phyloP scores from a whole-genome alignment of 306 rosid species.

The Dalbergia cultrata region DNA sequence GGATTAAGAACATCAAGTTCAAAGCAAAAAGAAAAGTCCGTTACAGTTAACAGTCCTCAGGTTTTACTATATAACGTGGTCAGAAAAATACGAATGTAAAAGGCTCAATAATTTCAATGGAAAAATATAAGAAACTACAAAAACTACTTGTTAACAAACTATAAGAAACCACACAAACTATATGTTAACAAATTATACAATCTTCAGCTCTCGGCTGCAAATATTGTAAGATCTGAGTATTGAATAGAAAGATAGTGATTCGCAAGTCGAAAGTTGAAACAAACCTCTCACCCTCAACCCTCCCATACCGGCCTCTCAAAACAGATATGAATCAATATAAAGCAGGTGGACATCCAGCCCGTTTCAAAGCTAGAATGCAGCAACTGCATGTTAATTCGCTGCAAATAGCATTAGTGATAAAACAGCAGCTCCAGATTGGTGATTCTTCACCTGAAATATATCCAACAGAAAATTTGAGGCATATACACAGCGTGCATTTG shows the following conservation, averaged over 20 bases:
- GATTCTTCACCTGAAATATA: slow-evolving; percentile 38
- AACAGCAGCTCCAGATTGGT: slow-evolving; percentile 25
- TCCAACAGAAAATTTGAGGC: slow-evolving; percentile 34
- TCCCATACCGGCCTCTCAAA: slow-evolving; percentile 30
- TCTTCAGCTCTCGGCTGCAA: slow-evolving; percentile 11
- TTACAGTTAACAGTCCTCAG: background rate
- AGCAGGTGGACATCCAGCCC: slow-evolving; percentile 20
- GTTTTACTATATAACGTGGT: background rate
- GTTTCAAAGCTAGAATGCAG: slow-evolving; percentile 14
- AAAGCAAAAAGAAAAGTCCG: background rate
- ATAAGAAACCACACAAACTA: background rate
- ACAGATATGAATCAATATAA: slow-evolving; percentile 30
- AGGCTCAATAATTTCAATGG: background rate
- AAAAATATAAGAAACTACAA: slow-evolving; percentile 5
- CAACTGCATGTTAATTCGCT: background rate
- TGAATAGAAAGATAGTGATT: slow-evolving; percentile 9
- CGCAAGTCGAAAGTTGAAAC: slow-evolving; percentile 9
- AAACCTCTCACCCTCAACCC: slow-evolving; percentile 37
- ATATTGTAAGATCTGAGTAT: slow-evolving; percentile 18
- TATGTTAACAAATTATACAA: slow-evolving; percentile 4
- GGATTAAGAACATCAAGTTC: background rate
- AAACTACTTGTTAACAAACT: slow-evolving; percentile 12
- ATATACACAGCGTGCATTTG: slow-evolving; percentile 9
- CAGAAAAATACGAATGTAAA: slow-evolving; percentile 11
- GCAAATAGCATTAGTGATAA: slow-evolving; percentile 11